Conservation (phyloP, 768 basidiomycete species). For the Tylopilus sp. region DNA sequence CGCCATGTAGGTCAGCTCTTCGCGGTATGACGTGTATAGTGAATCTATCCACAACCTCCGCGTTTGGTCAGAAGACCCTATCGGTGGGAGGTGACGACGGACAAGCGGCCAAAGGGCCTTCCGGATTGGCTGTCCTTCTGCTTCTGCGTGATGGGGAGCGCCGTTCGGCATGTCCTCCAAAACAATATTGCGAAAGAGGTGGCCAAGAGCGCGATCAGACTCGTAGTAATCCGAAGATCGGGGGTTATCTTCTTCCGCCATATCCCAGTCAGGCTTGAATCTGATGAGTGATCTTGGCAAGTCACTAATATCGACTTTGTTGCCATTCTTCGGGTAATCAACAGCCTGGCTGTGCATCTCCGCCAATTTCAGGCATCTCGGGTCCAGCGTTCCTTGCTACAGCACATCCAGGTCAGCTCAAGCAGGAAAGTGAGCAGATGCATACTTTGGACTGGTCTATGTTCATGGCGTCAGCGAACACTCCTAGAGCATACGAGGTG, state of each 20-base stretch:
- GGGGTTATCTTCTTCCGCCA: constrained; percentile 51
- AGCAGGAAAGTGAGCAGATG: not conserved
- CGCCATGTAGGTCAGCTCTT: constrained; percentile 70
- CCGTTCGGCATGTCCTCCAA: constrained; percentile 36
- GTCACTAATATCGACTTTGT: constrained; percentile 51
- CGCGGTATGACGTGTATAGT: constrained; percentile 40
- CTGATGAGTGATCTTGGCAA: constrained; percentile 57
- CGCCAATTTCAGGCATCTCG: constrained; percentile 55
- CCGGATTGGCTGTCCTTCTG: constrained; percentile 32
- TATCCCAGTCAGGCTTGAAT: constrained; percentile 80
- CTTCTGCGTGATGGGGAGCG: constrained; percentile 8
- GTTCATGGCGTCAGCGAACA: not conserved
- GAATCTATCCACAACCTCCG: constrained; percentile 12
- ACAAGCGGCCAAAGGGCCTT: constrained; percentile 21
- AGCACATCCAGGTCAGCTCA: constrained; percentile 1
- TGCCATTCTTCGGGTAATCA: constrained; percentile 78
- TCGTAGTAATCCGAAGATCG: constrained; percentile 65
- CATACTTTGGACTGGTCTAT: constrained; percentile 69
- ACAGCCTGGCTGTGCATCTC: constrained; percentile 61
- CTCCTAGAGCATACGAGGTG: not conserved
- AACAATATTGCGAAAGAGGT: constrained; percentile 61
- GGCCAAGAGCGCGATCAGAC: constrained; percentile 67
- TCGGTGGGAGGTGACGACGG: constrained; percentile 13
- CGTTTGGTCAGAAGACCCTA: not conserved
- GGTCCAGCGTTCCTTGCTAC: constrained; percentile 61